phyloP scores from a whole-genome alignment of 1,139 yeast species.

The Pichia sp. region DNA sequence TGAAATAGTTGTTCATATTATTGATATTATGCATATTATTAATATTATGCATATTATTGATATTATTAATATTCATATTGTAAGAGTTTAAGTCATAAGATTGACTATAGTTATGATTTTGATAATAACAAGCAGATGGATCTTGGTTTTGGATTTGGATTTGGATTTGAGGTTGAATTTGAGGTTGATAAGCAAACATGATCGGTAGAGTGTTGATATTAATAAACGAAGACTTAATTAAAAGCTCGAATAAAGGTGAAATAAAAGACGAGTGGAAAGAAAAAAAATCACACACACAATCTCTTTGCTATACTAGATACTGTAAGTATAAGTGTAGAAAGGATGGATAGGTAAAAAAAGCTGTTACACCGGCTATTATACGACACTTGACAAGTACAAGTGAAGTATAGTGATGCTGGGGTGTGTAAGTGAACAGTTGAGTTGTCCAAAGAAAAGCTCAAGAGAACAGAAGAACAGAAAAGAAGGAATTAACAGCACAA shows the following conservation, averaged over 20 bases:
- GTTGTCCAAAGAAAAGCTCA: no score
- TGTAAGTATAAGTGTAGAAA: no score
- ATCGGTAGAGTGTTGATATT: no score
- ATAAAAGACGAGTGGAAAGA: neutral
- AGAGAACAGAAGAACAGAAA: no score
- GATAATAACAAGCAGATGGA: neutral
- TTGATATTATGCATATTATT: neutral
- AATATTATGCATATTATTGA: neutral
- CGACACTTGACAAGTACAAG: neutral
- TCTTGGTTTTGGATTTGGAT: neutral
- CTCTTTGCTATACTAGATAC: no score
- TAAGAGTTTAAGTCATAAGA: neutral
- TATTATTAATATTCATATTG: neutral
- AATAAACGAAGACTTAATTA: conserved; percentile 15
- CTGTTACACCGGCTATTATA: neutral
- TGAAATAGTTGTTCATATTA: neutral
- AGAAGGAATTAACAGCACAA: no score
- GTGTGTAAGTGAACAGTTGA: no score
- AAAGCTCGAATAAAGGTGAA: conserved; percentile 13
- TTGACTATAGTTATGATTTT: neutral
- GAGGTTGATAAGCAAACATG: conserved; percentile 8
- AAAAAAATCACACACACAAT: no score
- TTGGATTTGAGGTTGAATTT: neutral
- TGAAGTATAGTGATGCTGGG: no score
- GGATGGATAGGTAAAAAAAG: no score